Evolutionary conservation across 2,329 filamentous ascomycete species (phyloP).

Genomic region (Aphanoascus verrucosus): DNA sequence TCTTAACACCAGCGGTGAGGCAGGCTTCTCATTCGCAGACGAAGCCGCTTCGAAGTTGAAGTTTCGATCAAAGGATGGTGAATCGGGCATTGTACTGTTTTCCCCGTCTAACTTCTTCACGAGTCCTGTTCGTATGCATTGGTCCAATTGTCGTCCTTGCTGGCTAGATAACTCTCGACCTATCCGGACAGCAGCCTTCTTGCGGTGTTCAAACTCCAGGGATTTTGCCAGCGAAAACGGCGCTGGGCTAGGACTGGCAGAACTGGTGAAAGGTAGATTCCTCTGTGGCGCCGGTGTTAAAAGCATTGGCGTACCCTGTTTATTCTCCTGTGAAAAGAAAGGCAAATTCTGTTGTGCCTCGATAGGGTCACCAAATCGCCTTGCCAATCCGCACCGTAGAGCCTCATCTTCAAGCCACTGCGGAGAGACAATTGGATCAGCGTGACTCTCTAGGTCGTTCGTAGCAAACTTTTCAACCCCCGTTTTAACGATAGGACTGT

Average conservation of each 20-base stretch:
- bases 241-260: slow-evolving; percentile 11
- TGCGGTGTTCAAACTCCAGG: slow-evolving; percentile 32
- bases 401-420: background rate
- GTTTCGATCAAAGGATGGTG: background rate
- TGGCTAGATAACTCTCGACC: slow-evolving; percentile 18
- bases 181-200: slow-evolving; percentile 26
- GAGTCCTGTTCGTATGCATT: background rate
- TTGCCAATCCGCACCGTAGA: background rate
- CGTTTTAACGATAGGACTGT: background rate
- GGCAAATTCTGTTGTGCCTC: background rate
- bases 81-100: background rate
- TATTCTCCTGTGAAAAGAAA: background rate
- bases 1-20: background rate
- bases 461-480: background rate
- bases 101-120: background rate
- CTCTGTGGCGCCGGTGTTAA: background rate
- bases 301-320: background rate
- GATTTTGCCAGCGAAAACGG: slow-evolving; percentile 20
- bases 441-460: background rate
- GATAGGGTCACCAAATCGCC: background rate
- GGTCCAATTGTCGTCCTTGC: background rate
- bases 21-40: background rate
- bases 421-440: background rate
- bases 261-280: slow-evolving; percentile 3
- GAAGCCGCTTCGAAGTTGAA: background rate